A percentile compares a stretch with the other conserved stretches of the same genome.
Evolutionary conservation across 176 grass and related monocot species (phyloP).

Genomic region (Eleusine coracana): DNA sequence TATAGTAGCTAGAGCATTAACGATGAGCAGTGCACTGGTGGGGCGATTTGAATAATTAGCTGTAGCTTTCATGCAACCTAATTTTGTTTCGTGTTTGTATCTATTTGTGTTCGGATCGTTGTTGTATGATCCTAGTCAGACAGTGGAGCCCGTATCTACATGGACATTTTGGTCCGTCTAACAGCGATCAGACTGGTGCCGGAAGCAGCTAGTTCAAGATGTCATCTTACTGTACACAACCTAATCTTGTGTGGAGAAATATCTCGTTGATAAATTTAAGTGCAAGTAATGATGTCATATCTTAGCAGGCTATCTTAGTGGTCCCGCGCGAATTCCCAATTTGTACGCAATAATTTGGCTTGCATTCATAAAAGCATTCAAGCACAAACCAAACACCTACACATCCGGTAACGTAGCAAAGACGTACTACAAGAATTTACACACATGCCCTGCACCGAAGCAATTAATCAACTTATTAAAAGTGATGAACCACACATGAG

Average conservation of each 20-base stretch:
- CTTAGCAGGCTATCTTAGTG: too few species aligned
- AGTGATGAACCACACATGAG: background rate
- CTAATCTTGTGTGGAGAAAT: too few species aligned
- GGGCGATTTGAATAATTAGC: background rate
- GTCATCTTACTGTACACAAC: background rate
- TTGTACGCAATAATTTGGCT: background rate
- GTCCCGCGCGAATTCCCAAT: too few species aligned
- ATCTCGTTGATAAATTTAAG: too few species aligned
- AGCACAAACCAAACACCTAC: background rate
- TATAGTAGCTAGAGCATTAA: background rate
- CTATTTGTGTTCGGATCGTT: slow-evolving; percentile 15
- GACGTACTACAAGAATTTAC: background rate
- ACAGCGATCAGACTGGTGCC: background rate
- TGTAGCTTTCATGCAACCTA: background rate
- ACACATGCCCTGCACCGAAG: background rate
- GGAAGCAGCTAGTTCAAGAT: background rate
- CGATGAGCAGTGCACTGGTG: too few species aligned
- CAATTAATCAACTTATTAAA: background rate
- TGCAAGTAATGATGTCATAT: too few species aligned
- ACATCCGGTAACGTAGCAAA: too few species aligned
- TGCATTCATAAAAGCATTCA: background rate
- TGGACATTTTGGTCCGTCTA: background rate
- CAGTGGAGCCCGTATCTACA: background rate
- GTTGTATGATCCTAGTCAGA: slow-evolving; percentile 32
- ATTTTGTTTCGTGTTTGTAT: background rate